Percentiles rank a stretch among this genome's conserved stretches.
These are phyloP conservation scores for Solanum boliviense DNA, from an alignment of 257 asterid species.

Conservation along the genomic window DNA sequence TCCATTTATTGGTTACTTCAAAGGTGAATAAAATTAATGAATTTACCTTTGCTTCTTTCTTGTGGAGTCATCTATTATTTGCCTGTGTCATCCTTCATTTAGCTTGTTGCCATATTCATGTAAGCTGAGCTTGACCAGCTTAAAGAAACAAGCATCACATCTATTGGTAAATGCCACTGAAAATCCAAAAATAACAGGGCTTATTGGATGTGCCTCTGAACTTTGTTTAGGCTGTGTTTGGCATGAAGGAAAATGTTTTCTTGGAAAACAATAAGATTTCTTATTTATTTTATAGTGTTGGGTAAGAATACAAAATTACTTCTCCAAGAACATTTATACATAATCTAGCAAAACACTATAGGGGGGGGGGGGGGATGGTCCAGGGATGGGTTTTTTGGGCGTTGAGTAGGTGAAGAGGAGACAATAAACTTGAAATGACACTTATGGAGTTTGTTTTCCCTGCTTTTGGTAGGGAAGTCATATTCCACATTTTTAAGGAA, in stretches of 20 bases:
- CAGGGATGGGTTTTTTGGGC: neutral
- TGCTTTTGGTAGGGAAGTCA: neutral
- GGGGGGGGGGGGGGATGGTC: neutral
- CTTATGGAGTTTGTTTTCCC: neutral
- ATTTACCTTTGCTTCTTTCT: neutral
- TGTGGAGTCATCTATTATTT: neutral
- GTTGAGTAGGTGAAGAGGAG: neutral
- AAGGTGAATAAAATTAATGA: neutral
- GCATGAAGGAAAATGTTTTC: neutral
- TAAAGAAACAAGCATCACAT: slow-evolving; percentile 3
- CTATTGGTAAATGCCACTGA: neutral
- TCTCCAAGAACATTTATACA: neutral
- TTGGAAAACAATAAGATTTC: neutral
- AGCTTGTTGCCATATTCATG: neutral
- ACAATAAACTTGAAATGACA: neutral
- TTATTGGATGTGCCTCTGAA: neutral
- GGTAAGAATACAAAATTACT: neutral
- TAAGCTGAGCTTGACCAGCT: neutral
- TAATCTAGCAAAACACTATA: neutral
- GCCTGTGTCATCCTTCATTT: neutral
- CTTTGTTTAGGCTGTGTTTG: neutral
- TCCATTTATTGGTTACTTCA: neutral
- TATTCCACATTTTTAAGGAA: neutral
- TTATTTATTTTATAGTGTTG: neutral
- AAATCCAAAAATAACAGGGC: neutral